phyloP scores from a whole-genome alignment of 257 asterid genomes.

The Eucommia ulmoides region DNA sequence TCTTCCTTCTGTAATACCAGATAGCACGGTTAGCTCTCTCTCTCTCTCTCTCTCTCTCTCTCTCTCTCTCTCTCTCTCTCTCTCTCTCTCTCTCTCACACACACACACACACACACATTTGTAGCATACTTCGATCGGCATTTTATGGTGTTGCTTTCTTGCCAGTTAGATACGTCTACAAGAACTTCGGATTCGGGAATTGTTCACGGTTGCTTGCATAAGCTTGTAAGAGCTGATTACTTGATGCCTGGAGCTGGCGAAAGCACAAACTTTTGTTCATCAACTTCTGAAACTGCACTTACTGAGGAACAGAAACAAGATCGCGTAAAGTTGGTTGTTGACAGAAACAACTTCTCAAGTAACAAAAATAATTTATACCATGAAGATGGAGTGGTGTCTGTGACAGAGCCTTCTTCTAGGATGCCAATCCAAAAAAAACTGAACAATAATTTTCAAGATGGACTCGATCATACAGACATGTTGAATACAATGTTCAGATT shows the following conservation, averaged over 20 bases:
- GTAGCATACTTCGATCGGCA: not conserved
- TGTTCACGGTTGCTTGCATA: not conserved
- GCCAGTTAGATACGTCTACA: not conserved
- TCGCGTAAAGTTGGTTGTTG: not conserved
- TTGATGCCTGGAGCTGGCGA: not conserved
- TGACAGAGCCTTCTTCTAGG: not conserved
- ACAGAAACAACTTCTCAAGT: not conserved
- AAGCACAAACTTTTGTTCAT: not conserved
- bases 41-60: not conserved
- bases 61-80: not conserved
- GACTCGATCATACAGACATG: not conserved
- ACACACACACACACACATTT: not conserved
- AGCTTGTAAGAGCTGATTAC: not conserved
- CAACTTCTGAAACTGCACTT: not conserved
- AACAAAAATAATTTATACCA: not conserved
- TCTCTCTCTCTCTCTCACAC: not conserved
- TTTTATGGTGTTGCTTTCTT: not conserved
- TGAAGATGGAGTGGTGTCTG: not conserved
- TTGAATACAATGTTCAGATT: not conserved
- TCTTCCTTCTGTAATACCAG: not conserved
- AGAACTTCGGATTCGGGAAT: not conserved
- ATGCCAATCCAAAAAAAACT: not conserved
- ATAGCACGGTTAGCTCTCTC: not conserved
- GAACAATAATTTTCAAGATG: not conserved
- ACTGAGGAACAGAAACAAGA: not conserved